Evolutionary conservation across 192 early-diverging fungal genomes (phyloP), one percentile per base, ranked within the genome.

Genomic region (Linnemannia exigua): DNA sequence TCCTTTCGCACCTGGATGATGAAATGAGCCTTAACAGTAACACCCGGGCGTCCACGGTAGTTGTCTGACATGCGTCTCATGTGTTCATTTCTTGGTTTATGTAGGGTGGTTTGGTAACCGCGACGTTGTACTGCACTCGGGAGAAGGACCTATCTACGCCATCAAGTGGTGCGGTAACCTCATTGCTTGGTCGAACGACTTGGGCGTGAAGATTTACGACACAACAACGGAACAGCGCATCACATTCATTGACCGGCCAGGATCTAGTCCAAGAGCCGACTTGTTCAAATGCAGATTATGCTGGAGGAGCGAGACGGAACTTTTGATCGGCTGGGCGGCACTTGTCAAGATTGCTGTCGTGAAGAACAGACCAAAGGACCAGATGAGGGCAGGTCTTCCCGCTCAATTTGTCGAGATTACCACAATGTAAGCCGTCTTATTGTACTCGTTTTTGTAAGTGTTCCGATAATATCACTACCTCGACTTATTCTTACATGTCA

Each of bases 301-400:
- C 81, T 99, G 99, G 99, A 94, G 92, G 72, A 91, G 92, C 51
- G 92, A 94, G 37, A 89, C 79, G 20, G 94, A 94, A 8, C 87
- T 99, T 54, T 80, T 99, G 22, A 94, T 99, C 74, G 99, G 97
- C 0, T 99, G 99, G 99, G 99, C 96, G 12, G 95, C 99, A 80
- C 92, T 90, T 72, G 96, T 99, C 50, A 98, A 96, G 80, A 90
- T 98, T 16, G 95, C 95, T 20, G 88, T 90, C 3, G 91, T 99
- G 38, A 94, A 93, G 76, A 94, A 90, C 78, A 79, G 74, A 16
- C 69, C 81, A 31, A 90, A 79, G 67, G 76, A 82, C 19, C 73
- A 89, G 25, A 76, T 79, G 76, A 78, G 47, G 33, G 74, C 79
- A 9, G 89, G 89, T 2, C 76, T 80, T 33, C 87, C 88, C 22